These are phyloP conservation scores for Cyberlindnera japonica DNA, from an alignment of 805 yeast species.

Conservation along the genomic window DNA sequence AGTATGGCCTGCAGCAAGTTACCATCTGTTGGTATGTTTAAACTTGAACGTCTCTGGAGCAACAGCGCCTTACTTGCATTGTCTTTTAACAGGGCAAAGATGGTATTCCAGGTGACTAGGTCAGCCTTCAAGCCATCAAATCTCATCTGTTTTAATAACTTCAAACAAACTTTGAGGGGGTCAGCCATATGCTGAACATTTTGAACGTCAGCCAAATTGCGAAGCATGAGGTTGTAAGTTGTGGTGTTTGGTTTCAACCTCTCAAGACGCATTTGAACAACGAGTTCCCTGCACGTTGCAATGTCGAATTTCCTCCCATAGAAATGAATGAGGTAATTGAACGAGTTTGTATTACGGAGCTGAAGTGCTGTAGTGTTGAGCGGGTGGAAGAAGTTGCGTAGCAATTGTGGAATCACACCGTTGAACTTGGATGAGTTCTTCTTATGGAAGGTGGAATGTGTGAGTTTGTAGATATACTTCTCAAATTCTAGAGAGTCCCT, in stretches of 20 bases:
- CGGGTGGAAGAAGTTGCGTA: slow-evolving; percentile 38
- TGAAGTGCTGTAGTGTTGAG: slow-evolving; percentile 31
- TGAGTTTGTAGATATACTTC: slow-evolving; percentile 33
- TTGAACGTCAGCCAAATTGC: slow-evolving; percentile 28
- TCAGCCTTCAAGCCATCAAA: slow-evolving; percentile 29
- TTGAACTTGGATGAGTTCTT: slow-evolving; percentile 35
- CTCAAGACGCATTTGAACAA: slow-evolving; percentile 38
- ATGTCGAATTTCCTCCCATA: slow-evolving; percentile 37
- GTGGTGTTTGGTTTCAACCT: slow-evolving; percentile 32
- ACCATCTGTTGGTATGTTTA: slow-evolving; percentile 31
- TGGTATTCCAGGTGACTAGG: slow-evolving; percentile 35
- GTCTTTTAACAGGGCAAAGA: slow-evolving; percentile 33
- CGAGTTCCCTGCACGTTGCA: slow-evolving; percentile 37
- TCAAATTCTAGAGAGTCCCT: slow-evolving; percentile 26
- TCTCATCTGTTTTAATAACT: slow-evolving; percentile 32
- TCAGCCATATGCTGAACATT: slow-evolving; percentile 29
- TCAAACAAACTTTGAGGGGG: slow-evolving; percentile 28
- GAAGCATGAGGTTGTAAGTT: slow-evolving; percentile 38
- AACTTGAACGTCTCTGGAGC: slow-evolving; percentile 30
- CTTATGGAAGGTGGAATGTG: slow-evolving; percentile 35
- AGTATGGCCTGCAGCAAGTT: slow-evolving; percentile 28
- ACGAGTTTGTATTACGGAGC: slow-evolving; percentile 31
- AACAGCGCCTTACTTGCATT: slow-evolving; percentile 31
- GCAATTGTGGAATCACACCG: slow-evolving; percentile 36
- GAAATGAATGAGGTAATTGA: slow-evolving; percentile 38